Percentiles rank a stretch among this genome's conserved stretches.
Conservation (phyloP, 306 rosid genomes). For the Clitoria ternatea region DNA sequence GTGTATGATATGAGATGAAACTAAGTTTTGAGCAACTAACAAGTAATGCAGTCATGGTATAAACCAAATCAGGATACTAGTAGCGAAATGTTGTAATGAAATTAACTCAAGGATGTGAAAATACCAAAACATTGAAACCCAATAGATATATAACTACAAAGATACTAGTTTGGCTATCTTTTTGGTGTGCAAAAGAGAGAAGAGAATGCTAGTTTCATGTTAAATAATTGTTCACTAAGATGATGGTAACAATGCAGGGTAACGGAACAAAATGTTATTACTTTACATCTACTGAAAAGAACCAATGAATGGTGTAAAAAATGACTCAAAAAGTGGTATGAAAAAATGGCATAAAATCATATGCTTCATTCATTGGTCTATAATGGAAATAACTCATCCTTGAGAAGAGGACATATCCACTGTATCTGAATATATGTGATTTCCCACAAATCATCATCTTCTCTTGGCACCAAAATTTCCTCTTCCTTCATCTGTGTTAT, state of each 20-base stretch:
- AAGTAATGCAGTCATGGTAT: neutral
- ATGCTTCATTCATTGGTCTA: too few relatives aligned
- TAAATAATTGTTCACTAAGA: neutral
- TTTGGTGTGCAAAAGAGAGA: neutral
- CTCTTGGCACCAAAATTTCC: conserved; percentile 49
- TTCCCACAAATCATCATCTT: conserved; percentile 85
- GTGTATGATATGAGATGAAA: neutral
- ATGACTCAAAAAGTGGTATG: neutral
- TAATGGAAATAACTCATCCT: conserved; percentile 76
- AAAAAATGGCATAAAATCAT: too few relatives aligned
- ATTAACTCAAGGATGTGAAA: neutral
- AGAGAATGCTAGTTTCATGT: neutral
- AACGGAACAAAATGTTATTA: neutral
- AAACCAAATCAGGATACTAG: neutral
- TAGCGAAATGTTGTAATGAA: neutral
- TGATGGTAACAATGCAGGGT: neutral
- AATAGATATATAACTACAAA: too few relatives aligned
- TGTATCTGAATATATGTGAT: conserved; percentile 77
- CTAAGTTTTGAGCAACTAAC: neutral
- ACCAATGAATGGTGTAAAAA: neutral
- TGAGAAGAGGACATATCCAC: conserved; percentile 81
- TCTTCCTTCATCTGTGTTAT: conserved; percentile 67
- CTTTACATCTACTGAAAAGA: neutral
- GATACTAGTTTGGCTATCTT: neutral
- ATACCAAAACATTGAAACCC: too few relatives aligned